Conservation (phyloP, 495 filamentous ascomycete genomes). For the Lophium mytilinum region DNA sequence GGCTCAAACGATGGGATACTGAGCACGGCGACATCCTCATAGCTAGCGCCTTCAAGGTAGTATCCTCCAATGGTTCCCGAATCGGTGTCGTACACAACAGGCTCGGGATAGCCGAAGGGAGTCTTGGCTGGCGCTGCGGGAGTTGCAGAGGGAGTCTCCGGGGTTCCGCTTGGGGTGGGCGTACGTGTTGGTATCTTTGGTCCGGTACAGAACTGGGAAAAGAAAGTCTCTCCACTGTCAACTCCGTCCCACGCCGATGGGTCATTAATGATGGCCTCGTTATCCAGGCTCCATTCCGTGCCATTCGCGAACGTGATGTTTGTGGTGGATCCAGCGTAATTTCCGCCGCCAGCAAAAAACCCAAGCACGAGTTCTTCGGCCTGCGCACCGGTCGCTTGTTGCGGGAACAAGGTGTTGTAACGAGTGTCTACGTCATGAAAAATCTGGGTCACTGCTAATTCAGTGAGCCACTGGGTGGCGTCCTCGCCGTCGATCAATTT, state of each 20-base stretch:
- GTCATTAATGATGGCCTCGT: constrained; percentile 31
- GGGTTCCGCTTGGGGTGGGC: background rate
- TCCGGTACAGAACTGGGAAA: constrained; percentile 14
- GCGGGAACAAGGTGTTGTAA: constrained; percentile 42
- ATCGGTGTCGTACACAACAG: constrained; percentile 6
- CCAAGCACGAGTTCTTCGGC: too few species aligned
- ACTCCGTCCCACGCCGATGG: constrained; percentile 12
- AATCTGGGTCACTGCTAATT: constrained; percentile 27
- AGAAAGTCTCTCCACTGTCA: constrained; percentile 14
- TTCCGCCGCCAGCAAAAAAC: background rate
- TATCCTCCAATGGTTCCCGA: constrained; percentile 19
- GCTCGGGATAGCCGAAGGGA: constrained; percentile 12
- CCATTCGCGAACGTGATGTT: constrained; percentile 41
- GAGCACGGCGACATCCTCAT: constrained; percentile 26
- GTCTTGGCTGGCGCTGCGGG: background rate
- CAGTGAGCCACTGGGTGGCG: constrained; percentile 29
- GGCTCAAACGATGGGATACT: constrained; percentile 20
- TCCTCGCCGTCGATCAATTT: constrained; percentile 34
- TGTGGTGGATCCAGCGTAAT: constrained; percentile 30
- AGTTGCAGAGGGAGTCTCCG: background rate
- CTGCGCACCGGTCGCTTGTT: constrained; percentile 28
- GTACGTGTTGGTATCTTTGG: background rate
- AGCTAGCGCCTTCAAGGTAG: constrained; percentile 18
- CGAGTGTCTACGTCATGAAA: constrained; percentile 42
- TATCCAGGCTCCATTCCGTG: constrained; percentile 29